These are phyloP conservation scores for Zoysia matrella DNA, from an alignment of 202 grass and related monocot genomes.

Conservation along the genomic window DNA sequence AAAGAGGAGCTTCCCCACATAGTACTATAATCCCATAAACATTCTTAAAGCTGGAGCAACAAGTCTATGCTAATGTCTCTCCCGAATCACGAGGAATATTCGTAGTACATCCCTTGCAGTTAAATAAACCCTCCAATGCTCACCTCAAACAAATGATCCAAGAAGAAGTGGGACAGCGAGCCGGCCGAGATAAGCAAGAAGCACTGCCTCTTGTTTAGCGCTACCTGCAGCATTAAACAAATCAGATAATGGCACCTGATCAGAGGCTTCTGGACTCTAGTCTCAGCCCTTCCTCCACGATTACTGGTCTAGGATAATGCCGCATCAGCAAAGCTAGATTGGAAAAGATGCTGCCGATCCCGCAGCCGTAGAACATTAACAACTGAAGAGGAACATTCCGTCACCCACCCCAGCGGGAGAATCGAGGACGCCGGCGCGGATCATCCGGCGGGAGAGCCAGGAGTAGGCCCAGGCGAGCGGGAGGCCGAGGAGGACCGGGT, in stretches of 20 bases:
- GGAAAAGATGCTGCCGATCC: background rate
- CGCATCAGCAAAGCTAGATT: background rate
- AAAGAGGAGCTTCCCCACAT: too few relatives aligned
- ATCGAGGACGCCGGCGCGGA: slow-evolving; percentile 59
- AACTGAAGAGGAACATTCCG: background rate
- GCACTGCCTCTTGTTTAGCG: slow-evolving; percentile 67
- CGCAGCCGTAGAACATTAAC: background rate
- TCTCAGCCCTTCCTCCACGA: background rate
- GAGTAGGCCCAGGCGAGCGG: slow-evolving; percentile 72
- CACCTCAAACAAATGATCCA: slow-evolving; percentile 97
- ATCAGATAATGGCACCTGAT: slow-evolving; percentile 27
- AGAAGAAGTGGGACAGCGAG: slow-evolving; percentile 91
- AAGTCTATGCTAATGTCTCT: background rate
- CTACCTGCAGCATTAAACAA: slow-evolving; percentile 54
- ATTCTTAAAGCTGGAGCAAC: background rate
- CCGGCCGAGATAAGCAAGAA: slow-evolving; percentile 75
- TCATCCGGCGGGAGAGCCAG: slow-evolving; percentile 54
- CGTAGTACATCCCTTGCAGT: background rate
- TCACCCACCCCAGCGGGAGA: slow-evolving; percentile 51
- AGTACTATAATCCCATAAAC: background rate
- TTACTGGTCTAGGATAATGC: slow-evolving; percentile 29
- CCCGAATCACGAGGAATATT: background rate
- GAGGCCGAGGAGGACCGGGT: slow-evolving; percentile 75
- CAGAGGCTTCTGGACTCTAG: background rate
- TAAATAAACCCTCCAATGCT: slow-evolving; percentile 10